Conservation (phyloP, 2,329 filamentous ascomycete genomes). For the Ascochyta pisi region DNA sequence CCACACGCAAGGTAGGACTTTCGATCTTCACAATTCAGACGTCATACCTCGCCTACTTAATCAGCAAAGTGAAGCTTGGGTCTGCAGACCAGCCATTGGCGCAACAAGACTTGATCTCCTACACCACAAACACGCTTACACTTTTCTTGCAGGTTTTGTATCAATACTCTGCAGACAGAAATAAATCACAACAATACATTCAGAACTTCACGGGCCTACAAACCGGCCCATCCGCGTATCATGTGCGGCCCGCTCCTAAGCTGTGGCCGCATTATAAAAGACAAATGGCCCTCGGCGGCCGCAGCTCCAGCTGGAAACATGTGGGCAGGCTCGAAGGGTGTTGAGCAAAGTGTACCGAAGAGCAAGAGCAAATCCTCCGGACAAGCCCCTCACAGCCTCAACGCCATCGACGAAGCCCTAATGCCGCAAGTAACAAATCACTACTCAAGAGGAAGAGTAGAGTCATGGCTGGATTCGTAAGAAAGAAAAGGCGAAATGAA, state of each 20-base stretch:
- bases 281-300: constrained; percentile 14
- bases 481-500: not conserved
- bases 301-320: constrained; percentile 17
- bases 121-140: not conserved
- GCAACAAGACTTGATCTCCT: constrained; percentile 1
- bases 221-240: not conserved
- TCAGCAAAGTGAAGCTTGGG: constrained; percentile 8
- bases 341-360: not conserved
- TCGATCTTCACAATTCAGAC: constrained; percentile 5
- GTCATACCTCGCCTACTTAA: constrained; percentile 18
- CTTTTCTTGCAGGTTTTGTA: not conserved
- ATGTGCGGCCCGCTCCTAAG: constrained; percentile 12
- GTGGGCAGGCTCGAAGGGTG: constrained; percentile 14
- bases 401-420: constrained; percentile 6
- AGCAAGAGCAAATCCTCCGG: not conserved
- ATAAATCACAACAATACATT: not conserved
- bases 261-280: constrained; percentile 11
- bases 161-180: not conserved
- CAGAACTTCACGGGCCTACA: not conserved
- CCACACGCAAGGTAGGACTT: not conserved
- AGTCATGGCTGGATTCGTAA: constrained; percentile 9
- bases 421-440: constrained; percentile 19
- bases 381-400: constrained; percentile 2
- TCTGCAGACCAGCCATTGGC: constrained; percentile 11
- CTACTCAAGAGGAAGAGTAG: constrained; percentile 13